These are phyloP conservation scores for Flagelloscypha sp. DNA, from an alignment of 768 basidiomycete genomes.

Conservation along the genomic window DNA sequence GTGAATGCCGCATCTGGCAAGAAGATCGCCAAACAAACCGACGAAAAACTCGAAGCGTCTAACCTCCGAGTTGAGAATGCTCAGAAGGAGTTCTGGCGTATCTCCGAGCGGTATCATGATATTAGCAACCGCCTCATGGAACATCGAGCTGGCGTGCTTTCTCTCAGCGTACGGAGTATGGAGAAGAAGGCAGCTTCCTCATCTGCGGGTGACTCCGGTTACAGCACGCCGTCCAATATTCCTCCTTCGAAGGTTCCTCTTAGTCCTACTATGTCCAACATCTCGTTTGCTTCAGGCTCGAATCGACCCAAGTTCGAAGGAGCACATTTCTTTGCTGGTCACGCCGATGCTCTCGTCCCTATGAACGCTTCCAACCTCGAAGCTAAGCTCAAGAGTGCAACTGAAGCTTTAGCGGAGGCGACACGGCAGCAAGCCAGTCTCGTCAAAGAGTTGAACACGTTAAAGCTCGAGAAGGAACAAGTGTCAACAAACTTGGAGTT, in stretches of 20 bases:
- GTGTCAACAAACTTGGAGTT: conserved; percentile 55
- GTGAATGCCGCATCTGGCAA: conserved; percentile 50
- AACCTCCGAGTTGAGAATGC: conserved; percentile 61
- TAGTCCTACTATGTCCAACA: conserved; percentile 31
- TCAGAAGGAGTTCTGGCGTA: conserved; percentile 62
- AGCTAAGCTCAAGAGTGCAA: conserved; percentile 54
- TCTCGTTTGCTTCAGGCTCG: conserved; percentile 33
- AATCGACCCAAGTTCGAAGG: conserved; percentile 65
- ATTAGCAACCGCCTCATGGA: conserved; percentile 60
- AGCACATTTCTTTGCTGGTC: conserved; percentile 79
- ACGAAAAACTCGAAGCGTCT: conserved; percentile 67
- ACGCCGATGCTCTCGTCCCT: conserved; percentile 60
- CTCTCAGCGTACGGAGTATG: conserved; percentile 57
- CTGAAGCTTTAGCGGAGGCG: conserved; percentile 47
- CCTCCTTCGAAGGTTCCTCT: conserved; percentile 44
- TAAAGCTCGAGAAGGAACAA: conserved; percentile 62
- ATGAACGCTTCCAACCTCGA: conserved; percentile 48
- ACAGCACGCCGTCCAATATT: conserved; percentile 43
- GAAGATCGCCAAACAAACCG: conserved; percentile 52
- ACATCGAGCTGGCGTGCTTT: conserved; percentile 78
- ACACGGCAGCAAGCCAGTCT: conserved; percentile 56
- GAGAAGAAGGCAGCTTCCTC: conserved; percentile 42
- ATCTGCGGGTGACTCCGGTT: conserved; percentile 38
- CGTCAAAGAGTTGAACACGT: conserved; percentile 50
- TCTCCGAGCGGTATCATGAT: conserved; percentile 58